phyloP scores from a whole-genome alignment of 2,329 filamentous ascomycete species.

The Colletotrichum filicis region DNA sequence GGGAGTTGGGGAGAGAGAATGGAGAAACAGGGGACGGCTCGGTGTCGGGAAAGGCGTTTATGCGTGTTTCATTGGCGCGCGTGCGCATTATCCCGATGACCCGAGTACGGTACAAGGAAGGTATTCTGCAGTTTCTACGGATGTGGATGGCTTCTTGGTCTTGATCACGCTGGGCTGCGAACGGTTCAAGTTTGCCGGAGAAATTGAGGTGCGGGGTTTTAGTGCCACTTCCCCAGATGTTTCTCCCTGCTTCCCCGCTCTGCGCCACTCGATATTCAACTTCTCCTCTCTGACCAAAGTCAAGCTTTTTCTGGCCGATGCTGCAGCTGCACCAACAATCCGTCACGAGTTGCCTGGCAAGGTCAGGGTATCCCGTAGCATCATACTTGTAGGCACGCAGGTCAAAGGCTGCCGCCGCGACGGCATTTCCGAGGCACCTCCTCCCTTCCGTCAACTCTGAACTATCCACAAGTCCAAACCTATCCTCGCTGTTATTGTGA shows the following conservation, averaged over 20 bases:
- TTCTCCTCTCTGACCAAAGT: not conserved
- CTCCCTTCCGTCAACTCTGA: not conserved
- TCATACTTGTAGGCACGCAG: no score
- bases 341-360: not conserved
- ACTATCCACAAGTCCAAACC: no score
- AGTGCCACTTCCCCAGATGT: constrained; percentile 35
- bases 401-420: not conserved
- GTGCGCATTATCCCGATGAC: constrained; percentile 1
- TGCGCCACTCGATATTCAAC: not conserved
- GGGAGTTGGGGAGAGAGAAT: not conserved
- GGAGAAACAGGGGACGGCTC: constrained; percentile 2
- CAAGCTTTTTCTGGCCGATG: constrained; percentile 27
- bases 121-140: not conserved
- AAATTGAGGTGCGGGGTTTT: constrained; percentile 33
- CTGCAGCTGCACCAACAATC: not conserved
- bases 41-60: constrained; percentile 10
- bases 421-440: not conserved
- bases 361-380: not conserved
- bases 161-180: not conserved
- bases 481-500: no score
- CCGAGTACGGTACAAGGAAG: not conserved
- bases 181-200: constrained; percentile 20
- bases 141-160: not conserved
- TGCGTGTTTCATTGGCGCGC: constrained; percentile 25
- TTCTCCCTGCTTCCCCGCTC: constrained; percentile 28